Evolutionary conservation across 106 monocot species (phyloP).

Genomic region (Dioscorea zingiberensis): DNA sequence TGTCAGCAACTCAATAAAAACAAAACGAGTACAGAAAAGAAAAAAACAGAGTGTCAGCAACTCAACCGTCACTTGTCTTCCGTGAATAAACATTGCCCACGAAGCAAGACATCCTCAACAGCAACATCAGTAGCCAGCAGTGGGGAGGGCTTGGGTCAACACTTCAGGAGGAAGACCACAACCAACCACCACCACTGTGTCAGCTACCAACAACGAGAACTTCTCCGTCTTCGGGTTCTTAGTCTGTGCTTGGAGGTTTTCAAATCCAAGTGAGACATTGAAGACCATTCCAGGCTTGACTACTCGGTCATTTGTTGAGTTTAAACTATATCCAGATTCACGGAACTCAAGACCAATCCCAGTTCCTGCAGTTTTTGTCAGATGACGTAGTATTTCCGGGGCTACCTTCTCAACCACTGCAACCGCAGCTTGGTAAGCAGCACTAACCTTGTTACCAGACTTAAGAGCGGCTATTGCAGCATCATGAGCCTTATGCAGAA

Average conservation of each 20-base stretch:
- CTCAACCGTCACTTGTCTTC: too few species aligned
- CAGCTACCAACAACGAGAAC: conserved; percentile 75
- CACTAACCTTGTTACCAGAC: conserved; percentile 62
- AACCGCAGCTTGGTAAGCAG: conserved; percentile 68
- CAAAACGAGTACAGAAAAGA: too few species aligned
- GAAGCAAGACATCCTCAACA: too few species aligned
- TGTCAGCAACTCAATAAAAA: too few species aligned
- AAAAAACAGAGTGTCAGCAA: too few species aligned
- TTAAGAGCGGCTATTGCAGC: conserved; percentile 55
- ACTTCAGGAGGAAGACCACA: conserved; percentile 58
- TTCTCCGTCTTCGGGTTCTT: conserved; percentile 77
- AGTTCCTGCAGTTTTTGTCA: conserved; percentile 88
- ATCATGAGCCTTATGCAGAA: conserved; percentile 82
- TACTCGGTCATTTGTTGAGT: conserved; percentile 50
- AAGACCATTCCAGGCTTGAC: conserved; percentile 82
- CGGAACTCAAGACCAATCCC: conserved; percentile 97
- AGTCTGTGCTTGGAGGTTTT: conserved; percentile 61
- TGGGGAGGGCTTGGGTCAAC: conserved; percentile 62
- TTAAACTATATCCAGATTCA: conserved; percentile 72
- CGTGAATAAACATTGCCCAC: too few species aligned
- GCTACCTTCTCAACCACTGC: conserved; percentile 67
- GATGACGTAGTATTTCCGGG: conserved; percentile 51
- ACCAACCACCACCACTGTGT: conserved; percentile 57
- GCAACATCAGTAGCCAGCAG: conserved; percentile 60
- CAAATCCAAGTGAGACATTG: conserved; percentile 88